Evolutionary conservation across 768 basidiomycete genomes (phyloP).

Genomic region (Calocybe gangraenosa): DNA sequence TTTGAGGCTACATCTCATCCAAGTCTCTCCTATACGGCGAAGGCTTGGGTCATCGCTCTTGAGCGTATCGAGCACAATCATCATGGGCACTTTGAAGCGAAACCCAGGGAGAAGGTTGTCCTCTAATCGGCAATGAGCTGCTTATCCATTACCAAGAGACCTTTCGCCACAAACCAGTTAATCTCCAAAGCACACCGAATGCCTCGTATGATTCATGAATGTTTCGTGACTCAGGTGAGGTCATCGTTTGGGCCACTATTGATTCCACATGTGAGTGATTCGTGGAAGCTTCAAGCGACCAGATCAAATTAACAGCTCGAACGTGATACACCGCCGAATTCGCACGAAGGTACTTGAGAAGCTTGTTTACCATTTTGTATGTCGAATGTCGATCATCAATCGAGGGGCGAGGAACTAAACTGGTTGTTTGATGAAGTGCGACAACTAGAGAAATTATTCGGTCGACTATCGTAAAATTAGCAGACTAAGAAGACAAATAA

Average conservation of each 20-base stretch:
- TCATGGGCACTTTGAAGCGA: constrained; percentile 79
- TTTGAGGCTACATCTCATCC: constrained; percentile 93
- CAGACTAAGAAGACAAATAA: constrained; percentile 31
- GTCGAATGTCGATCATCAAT: constrained; percentile 56
- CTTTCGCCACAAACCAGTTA: constrained; percentile 57
- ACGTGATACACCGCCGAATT: constrained; percentile 71
- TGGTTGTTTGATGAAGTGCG: constrained; percentile 45
- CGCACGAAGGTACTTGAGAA: constrained; percentile 71
- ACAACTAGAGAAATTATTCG: constrained; percentile 54
- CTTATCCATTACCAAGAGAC: no score
- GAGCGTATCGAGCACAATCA: constrained; percentile 81
- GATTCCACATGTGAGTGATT: constrained; percentile 67
- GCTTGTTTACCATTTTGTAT: constrained; percentile 57
- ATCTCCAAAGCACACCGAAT: constrained; percentile 90
- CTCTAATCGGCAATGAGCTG: constrained; percentile 39
- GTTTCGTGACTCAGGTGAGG: constrained; percentile 42
- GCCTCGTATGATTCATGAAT: constrained; percentile 69
- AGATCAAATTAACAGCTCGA: constrained; percentile 77
- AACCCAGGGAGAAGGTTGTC: constrained; percentile 81
- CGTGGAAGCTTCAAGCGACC: constrained; percentile 65
- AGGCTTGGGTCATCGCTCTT: constrained; percentile 70
- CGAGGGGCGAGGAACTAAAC: constrained; percentile 46
- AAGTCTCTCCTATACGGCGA: constrained; percentile 85
- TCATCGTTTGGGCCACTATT: constrained; percentile 71
- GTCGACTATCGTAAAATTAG: constrained; percentile 68